Percentiles rank a stretch among this genome's conserved stretches.
Evolutionary conservation across 495 filamentous ascomycete genomes (phyloP).

Genomic region (Hypoxylon crocopeplum): DNA sequence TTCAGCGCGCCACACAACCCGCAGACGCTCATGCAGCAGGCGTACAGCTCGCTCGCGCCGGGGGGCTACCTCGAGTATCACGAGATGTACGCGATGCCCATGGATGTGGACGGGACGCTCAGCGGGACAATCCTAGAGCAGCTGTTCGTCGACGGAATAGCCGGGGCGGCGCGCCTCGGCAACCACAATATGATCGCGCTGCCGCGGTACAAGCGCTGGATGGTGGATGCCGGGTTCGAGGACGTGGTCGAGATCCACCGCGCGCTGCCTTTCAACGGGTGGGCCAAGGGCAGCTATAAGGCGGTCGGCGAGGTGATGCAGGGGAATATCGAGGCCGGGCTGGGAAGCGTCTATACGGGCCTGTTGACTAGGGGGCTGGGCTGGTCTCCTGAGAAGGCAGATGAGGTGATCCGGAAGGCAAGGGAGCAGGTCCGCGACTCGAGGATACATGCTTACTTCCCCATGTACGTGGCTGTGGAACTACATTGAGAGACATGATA

Average conservation of each 20-base stretch:
- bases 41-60: slow-evolving; percentile 28
- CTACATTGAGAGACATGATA: not conserved
- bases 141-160: slow-evolving; percentile 38
- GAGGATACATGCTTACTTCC: slow-evolving; percentile 50
- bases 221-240: slow-evolving; percentile 60
- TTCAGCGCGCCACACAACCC: slow-evolving; percentile 46
- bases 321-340: slow-evolving; percentile 54
- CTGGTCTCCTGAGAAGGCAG: slow-evolving; percentile 53
- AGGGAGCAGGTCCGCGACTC: slow-evolving; percentile 54
- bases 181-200: slow-evolving; percentile 36
- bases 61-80: slow-evolving; percentile 37
- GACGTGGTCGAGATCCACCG: slow-evolving; percentile 52
- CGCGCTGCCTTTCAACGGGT: slow-evolving; percentile 55
- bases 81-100: slow-evolving; percentile 40
- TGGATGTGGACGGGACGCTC: slow-evolving; percentile 60
- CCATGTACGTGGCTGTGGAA: slow-evolving; percentile 23
- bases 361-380: slow-evolving; percentile 57
- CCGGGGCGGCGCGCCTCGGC: slow-evolving; percentile 36
- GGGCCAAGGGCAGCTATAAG: slow-evolving; percentile 62
- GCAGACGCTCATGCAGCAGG: slow-evolving; percentile 54
- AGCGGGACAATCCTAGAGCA: slow-evolving; percentile 27
- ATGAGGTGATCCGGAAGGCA: slow-evolving; percentile 54
- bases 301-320: slow-evolving; percentile 55
- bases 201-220: slow-evolving; percentile 38
- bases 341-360: slow-evolving; percentile 53